Conservation (phyloP, 1,284 basidiomycete genomes). For the Austroboletus niveus region DNA sequence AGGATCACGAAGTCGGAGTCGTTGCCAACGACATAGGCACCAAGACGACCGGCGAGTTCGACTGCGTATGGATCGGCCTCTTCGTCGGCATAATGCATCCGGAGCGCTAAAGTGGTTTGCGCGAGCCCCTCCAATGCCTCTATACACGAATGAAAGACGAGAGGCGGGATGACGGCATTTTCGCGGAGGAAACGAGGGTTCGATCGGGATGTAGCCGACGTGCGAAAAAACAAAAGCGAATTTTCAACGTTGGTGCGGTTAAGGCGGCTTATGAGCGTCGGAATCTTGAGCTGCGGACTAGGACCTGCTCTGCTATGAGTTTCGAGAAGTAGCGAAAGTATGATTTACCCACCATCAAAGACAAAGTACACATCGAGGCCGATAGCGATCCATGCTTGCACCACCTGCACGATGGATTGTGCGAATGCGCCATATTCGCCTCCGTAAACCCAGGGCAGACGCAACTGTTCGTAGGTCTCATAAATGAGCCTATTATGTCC, state of each 20-base stretch:
- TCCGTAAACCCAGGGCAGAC: conserved; percentile 81
- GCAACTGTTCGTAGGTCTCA: conserved; percentile 60
- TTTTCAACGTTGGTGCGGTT: conserved; percentile 59
- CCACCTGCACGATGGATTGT: conserved; percentile 48
- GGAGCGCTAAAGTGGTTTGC: conserved; percentile 37
- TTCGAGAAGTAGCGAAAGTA: neutral
- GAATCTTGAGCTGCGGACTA: conserved; percentile 71
- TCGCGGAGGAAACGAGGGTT: conserved; percentile 70
- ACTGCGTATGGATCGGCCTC: conserved; percentile 89
- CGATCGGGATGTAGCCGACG: conserved; percentile 68
- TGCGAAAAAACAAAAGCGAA: conserved; percentile 80
- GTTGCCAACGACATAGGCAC: conserved; percentile 73
- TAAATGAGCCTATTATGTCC: conserved; percentile 67
- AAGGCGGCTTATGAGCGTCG: conserved; percentile 62
- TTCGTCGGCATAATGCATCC: conserved; percentile 74
- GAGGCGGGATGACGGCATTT: conserved; percentile 74
- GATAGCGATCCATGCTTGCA: conserved; percentile 69
- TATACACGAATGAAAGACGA: conserved; percentile 62
- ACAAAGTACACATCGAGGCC: conserved; percentile 82
- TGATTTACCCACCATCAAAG: conserved; percentile 74
- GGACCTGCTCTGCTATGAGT: conserved; percentile 49
- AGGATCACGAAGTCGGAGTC: conserved; percentile 86
- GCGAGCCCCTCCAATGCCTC: conserved; percentile 52
- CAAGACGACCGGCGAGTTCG: conserved; percentile 71
- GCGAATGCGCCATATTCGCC: conserved; percentile 75